A percentile compares a stretch with the other conserved stretches of the same genome.
Conservation (phyloP, 2,329 filamentous ascomycete species). For the Corniculantispora saksenae region DNA sequence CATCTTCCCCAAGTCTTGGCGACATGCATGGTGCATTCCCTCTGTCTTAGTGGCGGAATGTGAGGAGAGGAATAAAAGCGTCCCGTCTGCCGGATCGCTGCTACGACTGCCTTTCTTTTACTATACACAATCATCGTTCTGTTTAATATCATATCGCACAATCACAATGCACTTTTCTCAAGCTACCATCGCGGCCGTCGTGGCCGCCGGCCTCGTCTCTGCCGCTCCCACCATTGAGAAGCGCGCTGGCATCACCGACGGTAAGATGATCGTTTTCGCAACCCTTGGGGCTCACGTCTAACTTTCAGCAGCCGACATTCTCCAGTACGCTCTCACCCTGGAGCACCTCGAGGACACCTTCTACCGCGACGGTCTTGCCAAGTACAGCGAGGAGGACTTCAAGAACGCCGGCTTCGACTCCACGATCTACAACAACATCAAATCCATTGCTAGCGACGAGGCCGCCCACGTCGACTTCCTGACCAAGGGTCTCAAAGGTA, state of each 20-base stretch:
- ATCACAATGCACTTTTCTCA: conserved; percentile 23
- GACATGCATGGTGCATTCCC: background rate
- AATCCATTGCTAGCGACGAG: conserved; percentile 64
- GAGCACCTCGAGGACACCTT: conserved; percentile 75
- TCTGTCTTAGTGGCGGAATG: background rate
- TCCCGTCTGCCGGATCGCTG: background rate
- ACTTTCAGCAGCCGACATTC: conserved; percentile 21
- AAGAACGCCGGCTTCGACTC: conserved; percentile 58
- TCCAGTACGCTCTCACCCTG: conserved; percentile 61
- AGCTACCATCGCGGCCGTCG: conserved; percentile 19
- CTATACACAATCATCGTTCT: background rate
- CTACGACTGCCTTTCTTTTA: too few species aligned
- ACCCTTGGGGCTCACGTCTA: background rate
- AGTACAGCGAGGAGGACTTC: conserved; percentile 67
- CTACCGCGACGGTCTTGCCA: conserved; percentile 69
- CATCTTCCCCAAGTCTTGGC: background rate
- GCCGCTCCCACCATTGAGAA: conserved; percentile 22
- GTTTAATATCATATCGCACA: background rate
- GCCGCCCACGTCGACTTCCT: conserved; percentile 43
- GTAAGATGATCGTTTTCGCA: background rate
- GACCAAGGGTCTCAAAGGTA: conserved; percentile 23
- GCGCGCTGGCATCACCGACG: conserved; percentile 23
- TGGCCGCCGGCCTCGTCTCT: conserved; percentile 20
- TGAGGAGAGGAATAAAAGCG: background rate
- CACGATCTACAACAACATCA: conserved; percentile 59